These are phyloP conservation scores for Colletotrichum ledebouriae DNA, from an alignment of 2,329 filamentous ascomycete species.

Conservation along the genomic window DNA sequence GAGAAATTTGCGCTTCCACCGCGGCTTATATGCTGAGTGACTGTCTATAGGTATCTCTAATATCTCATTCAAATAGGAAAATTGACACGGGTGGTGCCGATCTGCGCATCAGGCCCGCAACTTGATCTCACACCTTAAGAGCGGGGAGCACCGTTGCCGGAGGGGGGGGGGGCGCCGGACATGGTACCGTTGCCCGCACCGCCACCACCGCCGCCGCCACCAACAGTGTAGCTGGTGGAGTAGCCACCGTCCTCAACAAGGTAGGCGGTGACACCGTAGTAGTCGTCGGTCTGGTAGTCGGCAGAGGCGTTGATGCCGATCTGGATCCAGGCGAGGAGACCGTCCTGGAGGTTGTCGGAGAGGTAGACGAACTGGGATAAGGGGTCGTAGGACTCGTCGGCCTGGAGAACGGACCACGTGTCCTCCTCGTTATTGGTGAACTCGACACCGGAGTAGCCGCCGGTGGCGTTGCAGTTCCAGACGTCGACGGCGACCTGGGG, in stretches of 20 bases:
- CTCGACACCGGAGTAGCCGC: constrained; percentile 55
- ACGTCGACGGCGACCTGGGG: constrained; percentile 44
- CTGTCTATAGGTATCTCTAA: constrained; percentile 24
- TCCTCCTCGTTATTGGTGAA: constrained; percentile 68
- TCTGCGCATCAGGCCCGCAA: not conserved
- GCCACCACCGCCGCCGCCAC: too few species aligned
- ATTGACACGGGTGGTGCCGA: not conserved
- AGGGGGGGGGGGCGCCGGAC: constrained; percentile 31
- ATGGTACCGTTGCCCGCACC: constrained; percentile 17
- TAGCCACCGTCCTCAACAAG: constrained; percentile 32
- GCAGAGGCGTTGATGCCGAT: constrained; percentile 61
- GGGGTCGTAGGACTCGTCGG: constrained; percentile 62
- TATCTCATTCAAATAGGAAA: too few species aligned
- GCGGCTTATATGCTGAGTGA: constrained; percentile 21
- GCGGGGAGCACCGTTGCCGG: constrained; percentile 18
- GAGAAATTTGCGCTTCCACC: not conserved
- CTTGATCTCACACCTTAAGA: not conserved
- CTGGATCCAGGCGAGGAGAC: constrained; percentile 68
- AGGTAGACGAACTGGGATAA: constrained; percentile 70
- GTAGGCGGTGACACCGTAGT: constrained; percentile 36
- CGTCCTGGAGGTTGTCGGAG: constrained; percentile 64
- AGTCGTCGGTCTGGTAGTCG: constrained; percentile 38
- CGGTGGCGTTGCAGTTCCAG: constrained; percentile 52
- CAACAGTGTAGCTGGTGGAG: constrained; percentile 25
- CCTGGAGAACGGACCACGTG: constrained; percentile 54